Percentiles rank a stretch among this genome's conserved stretches.
Conservation (phyloP, 352 stramenopile genomes). For the Globisporangium nodosum region DNA sequence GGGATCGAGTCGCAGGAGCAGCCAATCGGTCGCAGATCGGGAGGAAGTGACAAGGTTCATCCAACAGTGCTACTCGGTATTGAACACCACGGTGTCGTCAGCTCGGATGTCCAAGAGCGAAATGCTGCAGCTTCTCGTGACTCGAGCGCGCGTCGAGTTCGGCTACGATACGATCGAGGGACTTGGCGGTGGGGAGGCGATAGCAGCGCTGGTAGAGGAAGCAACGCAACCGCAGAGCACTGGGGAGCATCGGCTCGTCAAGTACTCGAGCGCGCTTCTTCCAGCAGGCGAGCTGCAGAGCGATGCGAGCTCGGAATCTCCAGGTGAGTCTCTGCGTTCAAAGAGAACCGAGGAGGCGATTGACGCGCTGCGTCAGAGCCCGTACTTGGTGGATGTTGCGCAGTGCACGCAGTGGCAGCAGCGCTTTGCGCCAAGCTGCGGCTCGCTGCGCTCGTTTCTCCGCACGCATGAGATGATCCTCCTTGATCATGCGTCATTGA, state of each 20-base stretch:
- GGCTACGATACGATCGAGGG: slow-evolving; percentile 6
- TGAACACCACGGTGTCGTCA: background rate
- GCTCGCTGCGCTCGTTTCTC: slow-evolving; percentile 60
- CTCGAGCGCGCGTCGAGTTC: slow-evolving; percentile 9
- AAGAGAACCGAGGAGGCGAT: slow-evolving; percentile 39
- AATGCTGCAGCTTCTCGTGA: slow-evolving; percentile 4
- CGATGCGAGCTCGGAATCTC: slow-evolving; percentile 2
- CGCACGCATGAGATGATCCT: slow-evolving; percentile 78
- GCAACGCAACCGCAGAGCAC: slow-evolving; percentile 3
- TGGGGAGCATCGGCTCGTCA: slow-evolving; percentile 16
- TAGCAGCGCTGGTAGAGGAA: slow-evolving; percentile 12
- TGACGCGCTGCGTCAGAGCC: slow-evolving; percentile 39
- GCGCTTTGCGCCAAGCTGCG: slow-evolving; percentile 53
- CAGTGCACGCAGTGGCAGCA: slow-evolving; percentile 53
- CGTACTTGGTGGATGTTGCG: slow-evolving; percentile 58
- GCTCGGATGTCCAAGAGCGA: background rate
- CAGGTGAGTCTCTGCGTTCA: slow-evolving; percentile 44
- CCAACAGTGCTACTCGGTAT: slow-evolving; percentile 9
- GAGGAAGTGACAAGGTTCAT: slow-evolving; percentile 8
- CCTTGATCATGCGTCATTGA: slow-evolving; percentile 62
- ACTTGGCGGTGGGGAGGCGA: slow-evolving; percentile 1
- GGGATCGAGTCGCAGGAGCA: background rate
- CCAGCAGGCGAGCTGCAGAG: background rate
- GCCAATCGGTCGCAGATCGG: background rate
- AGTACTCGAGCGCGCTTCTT: slow-evolving; percentile 30